Evolutionary conservation across 148 eudicot genomes (phyloP).

Genomic region (Amaranthus palmeri): DNA sequence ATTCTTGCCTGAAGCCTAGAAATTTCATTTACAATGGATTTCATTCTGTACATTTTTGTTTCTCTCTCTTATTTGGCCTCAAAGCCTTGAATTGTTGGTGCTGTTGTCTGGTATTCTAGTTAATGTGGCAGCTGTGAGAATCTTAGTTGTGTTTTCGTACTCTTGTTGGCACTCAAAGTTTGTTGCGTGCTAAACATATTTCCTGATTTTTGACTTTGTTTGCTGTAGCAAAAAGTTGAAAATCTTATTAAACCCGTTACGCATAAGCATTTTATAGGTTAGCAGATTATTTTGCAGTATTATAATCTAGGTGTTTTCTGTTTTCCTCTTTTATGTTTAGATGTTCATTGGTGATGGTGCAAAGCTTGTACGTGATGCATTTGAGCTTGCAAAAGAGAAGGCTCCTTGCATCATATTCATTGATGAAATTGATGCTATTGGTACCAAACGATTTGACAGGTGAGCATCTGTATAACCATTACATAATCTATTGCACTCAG

Average conservation of each 20-base stretch:
- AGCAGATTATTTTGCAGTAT: background rate
- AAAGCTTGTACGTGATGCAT: slow-evolving; percentile 96
- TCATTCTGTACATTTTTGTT: too few species aligned
- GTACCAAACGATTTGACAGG: slow-evolving; percentile 97
- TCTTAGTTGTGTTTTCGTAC: too few species aligned
- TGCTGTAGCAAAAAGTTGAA: background rate
- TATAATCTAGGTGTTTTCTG: background rate
- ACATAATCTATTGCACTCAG: background rate
- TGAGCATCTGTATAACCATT: slow-evolving; percentile 16
- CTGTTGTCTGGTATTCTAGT: too few species aligned
- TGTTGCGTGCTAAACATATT: background rate
- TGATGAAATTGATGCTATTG: slow-evolving; percentile 99
- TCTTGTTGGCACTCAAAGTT: too few species aligned
- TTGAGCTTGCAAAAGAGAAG: slow-evolving; percentile 94
- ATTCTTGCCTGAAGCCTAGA: too few species aligned
- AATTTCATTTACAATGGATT: too few species aligned
- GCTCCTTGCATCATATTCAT: slow-evolving; percentile 94
- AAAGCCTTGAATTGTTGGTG: too few species aligned
- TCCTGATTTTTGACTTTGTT: background rate
- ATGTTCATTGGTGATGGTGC: slow-evolving; percentile 99
- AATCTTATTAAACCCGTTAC: background rate
- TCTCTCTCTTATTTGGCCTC: too few species aligned
- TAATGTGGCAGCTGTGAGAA: too few species aligned
- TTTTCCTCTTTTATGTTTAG: slow-evolving; percentile 28
- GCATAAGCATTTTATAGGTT: background rate